Evolutionary conservation across 768 basidiomycete genomes (phyloP).

Genomic region (Hypholoma sublateritium): DNA sequence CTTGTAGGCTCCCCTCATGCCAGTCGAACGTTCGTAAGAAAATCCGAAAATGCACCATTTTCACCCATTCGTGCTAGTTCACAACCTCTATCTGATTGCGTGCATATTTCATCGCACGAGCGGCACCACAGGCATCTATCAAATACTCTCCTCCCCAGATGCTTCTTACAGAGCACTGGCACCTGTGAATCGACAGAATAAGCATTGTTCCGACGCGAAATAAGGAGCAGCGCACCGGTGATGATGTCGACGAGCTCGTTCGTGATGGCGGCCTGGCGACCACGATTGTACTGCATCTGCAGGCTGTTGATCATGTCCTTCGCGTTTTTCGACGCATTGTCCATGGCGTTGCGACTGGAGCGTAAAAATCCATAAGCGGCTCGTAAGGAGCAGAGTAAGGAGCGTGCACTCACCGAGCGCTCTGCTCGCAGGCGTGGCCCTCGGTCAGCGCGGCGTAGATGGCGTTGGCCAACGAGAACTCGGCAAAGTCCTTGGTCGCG

Average conservation of each 20-base stretch:
- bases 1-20: too few species aligned
- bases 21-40: too few species aligned
- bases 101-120: neutral
- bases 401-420: slow-evolving; percentile 63
- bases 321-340: slow-evolving; percentile 99
- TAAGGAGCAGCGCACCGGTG: slow-evolving; percentile 58
- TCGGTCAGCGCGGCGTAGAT: slow-evolving; percentile 94
- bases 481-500: slow-evolving; percentile 87
- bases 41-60: neutral
- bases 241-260: slow-evolving; percentile 94
- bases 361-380: neutral
- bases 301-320: slow-evolving; percentile 86
- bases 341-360: slow-evolving; percentile 94
- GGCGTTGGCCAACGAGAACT: slow-evolving; percentile 96
- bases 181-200: slow-evolving; percentile 25
- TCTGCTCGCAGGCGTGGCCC: slow-evolving; percentile 93
- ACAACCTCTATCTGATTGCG: neutral
- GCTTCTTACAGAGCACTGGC: slow-evolving; percentile 42
- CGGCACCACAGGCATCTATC: slow-evolving; percentile 2
- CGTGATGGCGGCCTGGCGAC: slow-evolving; percentile 96
- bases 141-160: neutral
- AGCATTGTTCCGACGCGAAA: neutral
- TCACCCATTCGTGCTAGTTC: neutral
- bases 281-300: slow-evolving; percentile 97
- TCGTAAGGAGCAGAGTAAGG: neutral